Evolutionary conservation across 192 early-diverging fungal species (phyloP), one percentile per base, ranked within the genome.

Genomic region (Dissophora ornata): DNA sequence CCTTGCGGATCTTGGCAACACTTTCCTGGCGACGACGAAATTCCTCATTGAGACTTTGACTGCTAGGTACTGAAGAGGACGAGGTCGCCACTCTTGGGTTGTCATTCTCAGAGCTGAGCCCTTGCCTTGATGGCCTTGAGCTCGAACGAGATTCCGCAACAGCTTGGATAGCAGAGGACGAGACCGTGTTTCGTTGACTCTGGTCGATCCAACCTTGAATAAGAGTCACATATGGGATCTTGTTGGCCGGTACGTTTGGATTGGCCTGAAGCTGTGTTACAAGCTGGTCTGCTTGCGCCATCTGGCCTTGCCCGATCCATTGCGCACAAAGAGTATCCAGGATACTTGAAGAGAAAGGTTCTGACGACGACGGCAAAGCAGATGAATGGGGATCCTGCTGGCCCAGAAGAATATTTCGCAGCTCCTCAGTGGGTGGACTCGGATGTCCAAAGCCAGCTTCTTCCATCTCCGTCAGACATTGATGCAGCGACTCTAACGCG

Each of bases 171-270:
- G 62, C 51, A 3, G 62, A 60, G 3, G 57, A 32, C 2, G 71
- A 66, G 16, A 75, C 62, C 1, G 36, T 9, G 25, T 54, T 65
- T 26, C 30, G 48, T 30, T 75, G 71, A 55, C 71, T 75, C 33
- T 67, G 71, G 1, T 48, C 5, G 26, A 75, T 75, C 71, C 71
- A 75, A n/a, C 71, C 71, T 49, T 67, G 63, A 42, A 75, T 75
- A 13, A 75, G 44, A 6, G 57, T 56, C 21, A 6, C 15, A n/a
- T 55, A 75, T 1, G 71, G 71, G 8, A 75, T 48, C 56, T 61
- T 65, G 51, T 30, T 45, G 2, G 21, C 16, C 0, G 48, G 50
- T 1, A 75, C 45, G 41, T 55, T 41, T 1, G 33, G 28, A 15
- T 67, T 66, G 1, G 55, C 50, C 22, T n/a, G 2, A 10, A 75